Evolutionary conservation across 148 eudicot species (phyloP).

Genomic region (Rhododendron williamsianum): DNA sequence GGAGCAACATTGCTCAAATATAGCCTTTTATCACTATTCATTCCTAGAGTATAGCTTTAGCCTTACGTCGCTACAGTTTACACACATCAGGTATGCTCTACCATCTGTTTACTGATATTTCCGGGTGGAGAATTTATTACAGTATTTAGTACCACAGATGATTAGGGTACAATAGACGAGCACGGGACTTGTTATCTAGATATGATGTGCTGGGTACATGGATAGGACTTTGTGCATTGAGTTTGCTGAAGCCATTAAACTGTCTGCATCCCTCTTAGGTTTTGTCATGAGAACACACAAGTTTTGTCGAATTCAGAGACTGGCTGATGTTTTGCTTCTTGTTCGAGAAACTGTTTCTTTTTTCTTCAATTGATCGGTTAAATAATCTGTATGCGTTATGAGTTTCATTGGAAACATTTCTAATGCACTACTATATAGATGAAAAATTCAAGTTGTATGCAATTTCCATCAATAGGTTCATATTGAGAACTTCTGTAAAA

Average conservation of each 20-base stretch:
- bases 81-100: not conserved
- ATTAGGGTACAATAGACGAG: not conserved
- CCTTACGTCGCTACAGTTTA: not conserved
- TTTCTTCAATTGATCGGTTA: not conserved
- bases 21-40: not conserved
- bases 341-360: not conserved
- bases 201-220: not conserved
- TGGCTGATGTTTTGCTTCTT: not conserved
- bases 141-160: not conserved
- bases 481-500: not conserved
- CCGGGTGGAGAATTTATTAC: not conserved
- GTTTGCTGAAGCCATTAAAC: not conserved
- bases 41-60: not conserved
- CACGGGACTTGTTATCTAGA: not conserved
- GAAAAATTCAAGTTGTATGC: conserved; percentile 1
- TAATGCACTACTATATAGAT: not conserved
- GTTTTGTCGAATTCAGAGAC: not conserved
- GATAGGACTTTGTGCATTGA: not conserved
- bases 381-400: not conserved
- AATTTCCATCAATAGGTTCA: not conserved
- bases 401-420: not conserved
- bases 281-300: not conserved
- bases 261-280: not conserved
- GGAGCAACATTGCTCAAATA: not conserved
- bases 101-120: not conserved